Evolutionary conservation across 2,329 filamentous ascomycete genomes (phyloP).

Genomic region (Fusarium coffeatum): DNA sequence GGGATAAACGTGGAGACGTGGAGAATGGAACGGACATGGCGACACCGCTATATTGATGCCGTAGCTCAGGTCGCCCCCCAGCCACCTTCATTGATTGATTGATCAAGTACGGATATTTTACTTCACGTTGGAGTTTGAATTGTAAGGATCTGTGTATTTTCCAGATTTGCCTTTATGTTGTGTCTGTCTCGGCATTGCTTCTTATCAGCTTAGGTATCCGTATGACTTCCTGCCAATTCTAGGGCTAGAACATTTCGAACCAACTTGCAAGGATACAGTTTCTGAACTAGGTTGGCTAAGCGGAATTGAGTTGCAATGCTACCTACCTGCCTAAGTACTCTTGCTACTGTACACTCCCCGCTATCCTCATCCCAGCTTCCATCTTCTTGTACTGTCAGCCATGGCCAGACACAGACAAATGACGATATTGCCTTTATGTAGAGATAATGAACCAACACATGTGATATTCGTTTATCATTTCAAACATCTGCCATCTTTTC

Average conservation of each 20-base stretch:
- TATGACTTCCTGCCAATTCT: conserved; percentile 16
- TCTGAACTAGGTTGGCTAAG: conserved; percentile 10
- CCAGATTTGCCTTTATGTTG: neutral
- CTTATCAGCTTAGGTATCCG: conserved; percentile 12
- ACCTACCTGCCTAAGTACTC: neutral
- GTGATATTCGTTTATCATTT: conserved; percentile 1
- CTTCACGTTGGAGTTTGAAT: neutral
- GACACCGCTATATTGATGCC: conserved; percentile 34
- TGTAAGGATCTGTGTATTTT: conserved; percentile 16
- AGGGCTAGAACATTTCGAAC: conserved; percentile 28
- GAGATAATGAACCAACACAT: conserved; percentile 7
- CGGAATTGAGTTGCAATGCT: conserved; percentile 34
- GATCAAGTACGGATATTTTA: neutral
- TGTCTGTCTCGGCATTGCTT: conserved; percentile 5
- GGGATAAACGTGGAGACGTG: conserved; percentile 43
- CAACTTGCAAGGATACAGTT: conserved; percentile 9
- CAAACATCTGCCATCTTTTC: conserved; percentile 2
- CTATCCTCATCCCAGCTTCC: conserved; percentile 27
- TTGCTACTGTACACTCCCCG: conserved; percentile 10
- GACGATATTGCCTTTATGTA: conserved; percentile 9
- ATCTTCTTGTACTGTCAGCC: neutral
- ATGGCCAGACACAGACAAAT: conserved; percentile 7
- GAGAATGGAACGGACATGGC: conserved; percentile 36
- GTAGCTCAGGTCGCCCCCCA: neutral
- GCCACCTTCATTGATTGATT: neutral